These are phyloP conservation scores for Colletotrichum caudatum DNA, from an alignment of 2,329 filamentous ascomycete genomes.

Conservation along the genomic window DNA sequence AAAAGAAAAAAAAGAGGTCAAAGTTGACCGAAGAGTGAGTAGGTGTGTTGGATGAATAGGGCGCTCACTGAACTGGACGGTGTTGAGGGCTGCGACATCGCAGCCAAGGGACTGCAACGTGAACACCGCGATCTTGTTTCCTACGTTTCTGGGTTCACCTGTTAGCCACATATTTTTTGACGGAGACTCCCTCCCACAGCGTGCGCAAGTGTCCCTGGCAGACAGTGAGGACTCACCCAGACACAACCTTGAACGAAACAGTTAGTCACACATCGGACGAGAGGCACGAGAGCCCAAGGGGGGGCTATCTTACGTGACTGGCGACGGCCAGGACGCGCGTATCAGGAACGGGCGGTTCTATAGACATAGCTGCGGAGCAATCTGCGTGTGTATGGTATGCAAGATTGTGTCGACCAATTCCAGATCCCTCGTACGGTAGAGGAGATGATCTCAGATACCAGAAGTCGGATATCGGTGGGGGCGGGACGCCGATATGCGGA, in stretches of 20 bases:
- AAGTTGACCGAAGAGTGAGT: background rate
- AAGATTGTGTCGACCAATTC: background rate
- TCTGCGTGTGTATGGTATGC: background rate
- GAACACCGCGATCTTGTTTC: slow-evolving; percentile 96
- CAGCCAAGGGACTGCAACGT: slow-evolving; percentile 94
- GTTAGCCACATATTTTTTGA: background rate
- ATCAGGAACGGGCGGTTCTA: slow-evolving; percentile 63
- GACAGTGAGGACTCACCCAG: slow-evolving; percentile 52
- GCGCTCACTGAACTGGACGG: slow-evolving; percentile 90
- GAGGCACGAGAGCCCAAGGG: background rate
- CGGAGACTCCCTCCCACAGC: too few species aligned
- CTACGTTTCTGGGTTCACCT: slow-evolving; percentile 79
- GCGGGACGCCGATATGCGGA: slow-evolving; percentile 25
- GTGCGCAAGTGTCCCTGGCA: background rate
- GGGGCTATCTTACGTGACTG: slow-evolving; percentile 83
- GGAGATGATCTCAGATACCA: slow-evolving; percentile 17
- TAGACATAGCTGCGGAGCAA: slow-evolving; percentile 48
- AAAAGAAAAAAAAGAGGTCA: too few species aligned
- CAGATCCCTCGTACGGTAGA: slow-evolving; percentile 1
- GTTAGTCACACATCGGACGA: slow-evolving; percentile 19
- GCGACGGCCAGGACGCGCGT: slow-evolving; percentile 85
- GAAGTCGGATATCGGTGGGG: slow-evolving; percentile 25
- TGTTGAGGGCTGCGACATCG: slow-evolving; percentile 94
- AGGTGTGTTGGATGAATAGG: slow-evolving; percentile 1
- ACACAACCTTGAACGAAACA: slow-evolving; percentile 56